These are phyloP conservation scores for Allomyces macrogynus DNA, from an alignment of 192 early-diverging fungal species.

Conservation along the genomic window DNA sequence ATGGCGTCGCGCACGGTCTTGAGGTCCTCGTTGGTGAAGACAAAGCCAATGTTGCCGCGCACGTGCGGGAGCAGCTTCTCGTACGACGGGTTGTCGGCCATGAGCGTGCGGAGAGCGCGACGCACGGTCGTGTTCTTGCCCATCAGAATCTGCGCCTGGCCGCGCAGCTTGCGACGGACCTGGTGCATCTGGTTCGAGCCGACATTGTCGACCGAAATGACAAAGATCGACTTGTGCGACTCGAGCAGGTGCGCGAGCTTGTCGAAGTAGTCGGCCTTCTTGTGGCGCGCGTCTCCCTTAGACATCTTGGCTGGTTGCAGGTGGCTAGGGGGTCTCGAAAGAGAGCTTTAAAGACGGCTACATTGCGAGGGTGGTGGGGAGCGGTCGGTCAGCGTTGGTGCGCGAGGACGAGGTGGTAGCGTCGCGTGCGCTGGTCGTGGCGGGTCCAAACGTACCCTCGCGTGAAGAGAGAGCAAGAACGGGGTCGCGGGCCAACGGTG, in stretches of 20 bases:
- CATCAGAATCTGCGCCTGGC: conserved; percentile 84
- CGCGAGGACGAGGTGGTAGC: no score
- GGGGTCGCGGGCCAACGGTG: no score
- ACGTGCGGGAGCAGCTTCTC: conserved; percentile 67
- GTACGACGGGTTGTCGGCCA: conserved; percentile 58
- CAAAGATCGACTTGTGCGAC: conserved; percentile 91
- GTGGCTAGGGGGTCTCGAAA: no score
- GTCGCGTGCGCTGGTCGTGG: no score
- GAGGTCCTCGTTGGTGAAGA: conserved; percentile 97
- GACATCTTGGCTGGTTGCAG: conserved; percentile 47
- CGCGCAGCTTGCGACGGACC: conserved; percentile 77
- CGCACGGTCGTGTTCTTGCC: conserved; percentile 99
- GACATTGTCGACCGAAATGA: conserved; percentile 99
- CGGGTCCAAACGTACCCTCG: no score
- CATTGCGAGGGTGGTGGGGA: no score
- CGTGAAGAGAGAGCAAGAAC: no score
- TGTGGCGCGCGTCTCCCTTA: conserved; percentile 79
- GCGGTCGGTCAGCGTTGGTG: no score
- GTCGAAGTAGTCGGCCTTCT: conserved; percentile 90
- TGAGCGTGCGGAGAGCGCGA: conserved; percentile 41
- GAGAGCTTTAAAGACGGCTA: no score
- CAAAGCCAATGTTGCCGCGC: conserved; percentile 94
- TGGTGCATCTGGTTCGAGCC: conserved; percentile 99
- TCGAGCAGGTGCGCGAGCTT: conserved; percentile 78
- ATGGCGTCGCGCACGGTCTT: conserved; percentile 85